A percentile compares a stretch with the other conserved stretches of the same genome.
These are phyloP conservation scores for Flaveria ramosissima DNA, from an alignment of 129 eudicot species.

Conservation along the genomic window DNA sequence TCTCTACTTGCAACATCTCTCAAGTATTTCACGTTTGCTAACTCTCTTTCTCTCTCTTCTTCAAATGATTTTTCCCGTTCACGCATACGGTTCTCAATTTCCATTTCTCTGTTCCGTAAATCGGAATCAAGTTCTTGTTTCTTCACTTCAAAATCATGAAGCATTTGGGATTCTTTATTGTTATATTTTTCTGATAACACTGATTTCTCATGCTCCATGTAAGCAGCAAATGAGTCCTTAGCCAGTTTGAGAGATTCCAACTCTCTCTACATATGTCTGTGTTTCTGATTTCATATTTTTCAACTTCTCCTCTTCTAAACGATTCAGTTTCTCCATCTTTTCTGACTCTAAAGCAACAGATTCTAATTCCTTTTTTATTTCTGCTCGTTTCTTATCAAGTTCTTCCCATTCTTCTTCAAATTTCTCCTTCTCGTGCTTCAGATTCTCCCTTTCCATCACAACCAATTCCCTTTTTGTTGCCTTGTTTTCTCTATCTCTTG, in stretches of 20 bases:
- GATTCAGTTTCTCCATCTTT: conserved; percentile 55
- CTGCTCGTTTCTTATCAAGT: conserved; percentile 77
- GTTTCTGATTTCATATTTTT: conserved; percentile 62
- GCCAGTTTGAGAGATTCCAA: conserved; percentile 65
- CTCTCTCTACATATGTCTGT: conserved; percentile 62
- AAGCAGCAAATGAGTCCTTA: conserved; percentile 82
- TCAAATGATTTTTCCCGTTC: conserved; percentile 64
- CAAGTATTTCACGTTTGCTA: conserved; percentile 50
- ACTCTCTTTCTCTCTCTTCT: conserved; percentile 68
- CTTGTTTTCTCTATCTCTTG: conserved; percentile 74
- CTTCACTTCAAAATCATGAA: conserved; percentile 67
- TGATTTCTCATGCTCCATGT: conserved; percentile 72
- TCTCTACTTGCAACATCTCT: conserved; percentile 72
- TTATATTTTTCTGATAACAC: conserved; percentile 52
- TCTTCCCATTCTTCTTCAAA: conserved; percentile 98
- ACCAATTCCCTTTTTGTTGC: conserved; percentile 62
- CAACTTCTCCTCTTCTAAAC: conserved; percentile 69
- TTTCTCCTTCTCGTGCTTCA: conserved; percentile 70
- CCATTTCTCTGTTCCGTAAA: conserved; percentile 54
- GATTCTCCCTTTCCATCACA: conserved; percentile 67
- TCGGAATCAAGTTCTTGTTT: conserved; percentile 72
- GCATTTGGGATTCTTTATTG: conserved; percentile 61
- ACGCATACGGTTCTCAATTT: conserved; percentile 48
- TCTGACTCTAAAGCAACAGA: conserved; percentile 49
- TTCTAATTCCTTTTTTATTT: conserved; percentile 60